phyloP scores from a whole-genome alignment of 495 filamentous ascomycete genomes.

The Hyphodiscus hymeniophilus region DNA sequence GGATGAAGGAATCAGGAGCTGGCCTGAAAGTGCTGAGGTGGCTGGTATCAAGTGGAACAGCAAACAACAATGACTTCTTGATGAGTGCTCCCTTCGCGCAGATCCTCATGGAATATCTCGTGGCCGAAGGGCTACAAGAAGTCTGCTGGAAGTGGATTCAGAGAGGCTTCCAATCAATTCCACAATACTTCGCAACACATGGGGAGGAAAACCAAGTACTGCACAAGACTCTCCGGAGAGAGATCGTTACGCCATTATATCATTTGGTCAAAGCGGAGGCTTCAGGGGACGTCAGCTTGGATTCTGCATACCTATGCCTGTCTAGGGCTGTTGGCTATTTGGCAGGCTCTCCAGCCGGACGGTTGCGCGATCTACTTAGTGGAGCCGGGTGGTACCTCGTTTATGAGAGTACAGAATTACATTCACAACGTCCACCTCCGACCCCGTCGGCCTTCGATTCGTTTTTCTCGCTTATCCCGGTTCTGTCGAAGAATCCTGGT shows the following conservation, averaged over 20 bases:
- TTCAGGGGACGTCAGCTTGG: neutral
- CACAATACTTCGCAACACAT: neutral
- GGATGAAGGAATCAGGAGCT: slow-evolving; percentile 25
- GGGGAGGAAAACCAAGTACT: neutral
- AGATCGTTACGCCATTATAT: slow-evolving; percentile 5
- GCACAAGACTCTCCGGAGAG: neutral
- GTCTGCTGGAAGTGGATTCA: slow-evolving; percentile 25
- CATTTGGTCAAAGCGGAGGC: slow-evolving; percentile 9
- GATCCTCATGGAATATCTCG: slow-evolving; percentile 26
- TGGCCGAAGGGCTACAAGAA: slow-evolving; percentile 27
- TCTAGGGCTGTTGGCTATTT: slow-evolving; percentile 11
- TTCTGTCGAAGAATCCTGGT: neutral
- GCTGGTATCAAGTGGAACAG: slow-evolving; percentile 29
- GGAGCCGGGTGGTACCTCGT: slow-evolving; percentile 1
- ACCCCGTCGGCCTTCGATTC: slow-evolving; percentile 10
- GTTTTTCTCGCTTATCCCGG: slow-evolving; percentile 13
- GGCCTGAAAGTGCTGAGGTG: slow-evolving; percentile 26
- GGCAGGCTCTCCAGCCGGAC: neutral
- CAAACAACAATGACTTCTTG: slow-evolving; percentile 14
- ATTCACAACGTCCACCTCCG: slow-evolving; percentile 2
- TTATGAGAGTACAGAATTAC: neutral
- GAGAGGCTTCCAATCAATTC: slow-evolving; percentile 1
- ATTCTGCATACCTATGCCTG: slow-evolving; percentile 12
- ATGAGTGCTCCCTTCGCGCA: slow-evolving; percentile 17
- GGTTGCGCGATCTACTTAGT: neutral